Evolutionary conservation across 306 rosid species (phyloP), one percentile per base, ranked within the genome.

Genomic region (Inga oerstediana): DNA sequence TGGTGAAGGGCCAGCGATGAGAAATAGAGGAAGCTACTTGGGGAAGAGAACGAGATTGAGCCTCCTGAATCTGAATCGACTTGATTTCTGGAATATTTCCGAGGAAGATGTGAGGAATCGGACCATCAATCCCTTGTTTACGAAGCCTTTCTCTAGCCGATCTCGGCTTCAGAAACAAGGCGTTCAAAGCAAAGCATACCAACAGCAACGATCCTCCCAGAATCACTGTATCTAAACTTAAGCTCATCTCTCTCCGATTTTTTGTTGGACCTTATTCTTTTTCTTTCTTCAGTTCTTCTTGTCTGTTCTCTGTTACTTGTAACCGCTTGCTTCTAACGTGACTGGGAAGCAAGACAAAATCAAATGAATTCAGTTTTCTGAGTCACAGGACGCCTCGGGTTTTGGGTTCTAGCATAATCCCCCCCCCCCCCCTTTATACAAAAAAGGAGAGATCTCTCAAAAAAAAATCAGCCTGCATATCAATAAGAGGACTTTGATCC

Each of bases 111-210:
- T 90, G 89, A 72, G 92, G 88, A 5, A 86, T 72, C 81, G 97
- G 97, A 0, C 98, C 98, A 77, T 75, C 27, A 72, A 93, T 91
- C 17, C 97, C 97, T 54, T 94, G 97, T 66, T 48, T 87, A 6
- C 77, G 84, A 79, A 94, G 91, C 87, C 86, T 93, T 24, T 86
- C 83, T 86, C 94, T 77, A 0, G 87, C 64, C 59, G 89, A 80
- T 79, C 49, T 83, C 73, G 94, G 92, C 61, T 80, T 89, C 84
- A 80, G 61, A 2, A 87, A 49, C 58, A 90, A 13, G 15, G n/a
- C 69, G 13, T 88, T 73, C 20, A 65, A 81, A 17, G 86, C 32
- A 79, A 87, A 84, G 0, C 84, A 12, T 34, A 72, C 19, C 48
- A 69, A 1, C 43, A 82, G 65, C 69, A 83, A 27, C 41, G 82